phyloP scores from a whole-genome alignment of 305 asterid species.

The Solanum chacoense region DNA sequence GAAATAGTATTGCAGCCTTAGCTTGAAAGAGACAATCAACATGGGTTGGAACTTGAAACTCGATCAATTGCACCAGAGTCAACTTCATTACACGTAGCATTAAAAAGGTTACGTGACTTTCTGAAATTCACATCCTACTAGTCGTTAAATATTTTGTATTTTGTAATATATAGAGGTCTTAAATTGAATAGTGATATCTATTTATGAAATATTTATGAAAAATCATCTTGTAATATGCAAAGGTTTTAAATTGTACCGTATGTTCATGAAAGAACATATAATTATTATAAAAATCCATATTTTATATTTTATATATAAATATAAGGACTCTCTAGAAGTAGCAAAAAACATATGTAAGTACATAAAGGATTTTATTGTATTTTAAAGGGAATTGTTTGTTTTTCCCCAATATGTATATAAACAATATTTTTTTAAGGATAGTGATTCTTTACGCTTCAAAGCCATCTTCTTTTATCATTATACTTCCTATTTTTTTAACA shows the following conservation, averaged over 20 bases:
- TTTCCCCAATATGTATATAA: not conserved
- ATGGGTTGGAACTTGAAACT: not conserved
- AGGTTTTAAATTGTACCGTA: too few species aligned
- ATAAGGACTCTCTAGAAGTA: not conserved
- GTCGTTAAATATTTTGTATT: too few species aligned
- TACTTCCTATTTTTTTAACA: not conserved
- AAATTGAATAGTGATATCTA: fast-evolving
- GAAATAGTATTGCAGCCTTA: not conserved
- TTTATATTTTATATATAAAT: too few species aligned
- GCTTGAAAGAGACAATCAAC: not conserved
- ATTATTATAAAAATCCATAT: too few species aligned
- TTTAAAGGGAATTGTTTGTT: too few species aligned
- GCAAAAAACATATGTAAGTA: not conserved
- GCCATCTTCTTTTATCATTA: not conserved
- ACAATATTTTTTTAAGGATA: not conserved
- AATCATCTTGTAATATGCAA: too few species aligned
- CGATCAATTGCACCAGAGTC: not conserved
- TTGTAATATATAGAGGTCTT: too few species aligned
- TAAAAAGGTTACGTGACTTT: not conserved
- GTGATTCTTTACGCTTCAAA: not conserved
- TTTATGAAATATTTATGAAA: too few species aligned
- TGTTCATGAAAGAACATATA: too few species aligned
- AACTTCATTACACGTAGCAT: not conserved
- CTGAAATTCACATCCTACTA: not conserved
- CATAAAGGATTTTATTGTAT: too few species aligned